Evolutionary conservation across 2,329 filamentous ascomycete genomes (phyloP).

Genomic region (Chrysosporium keratinophilum): DNA sequence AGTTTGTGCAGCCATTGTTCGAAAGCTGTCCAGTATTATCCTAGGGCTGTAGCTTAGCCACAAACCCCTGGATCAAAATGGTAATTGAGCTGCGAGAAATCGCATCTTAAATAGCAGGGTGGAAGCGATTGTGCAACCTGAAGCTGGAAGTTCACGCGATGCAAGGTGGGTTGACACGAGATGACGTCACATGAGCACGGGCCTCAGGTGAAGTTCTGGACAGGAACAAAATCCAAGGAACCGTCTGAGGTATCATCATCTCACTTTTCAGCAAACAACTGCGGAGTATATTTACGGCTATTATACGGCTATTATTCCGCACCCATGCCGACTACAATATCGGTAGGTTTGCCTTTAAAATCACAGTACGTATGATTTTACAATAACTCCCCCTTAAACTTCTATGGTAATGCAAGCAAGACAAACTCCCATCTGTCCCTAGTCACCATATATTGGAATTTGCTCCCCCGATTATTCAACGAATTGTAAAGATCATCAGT

Average conservation of each 20-base stretch:
- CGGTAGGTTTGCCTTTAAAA: too few relatives aligned
- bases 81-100: neutral
- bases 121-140: neutral
- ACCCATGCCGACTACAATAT: too few relatives aligned
- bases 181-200: neutral
- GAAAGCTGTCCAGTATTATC: neutral
- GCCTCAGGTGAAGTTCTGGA: neutral
- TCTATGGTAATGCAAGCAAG: too few relatives aligned
- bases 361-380: too few relatives aligned
- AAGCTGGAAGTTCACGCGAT: neutral
- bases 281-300: too few relatives aligned
- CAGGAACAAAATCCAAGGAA: slow-evolving; percentile 1
- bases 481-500: neutral
- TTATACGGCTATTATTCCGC: too few relatives aligned
- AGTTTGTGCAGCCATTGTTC: neutral
- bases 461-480: too few relatives aligned
- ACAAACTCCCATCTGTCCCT: too few relatives aligned
- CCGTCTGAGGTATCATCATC: too few relatives aligned
- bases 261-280: too few relatives aligned
- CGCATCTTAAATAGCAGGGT: neutral
- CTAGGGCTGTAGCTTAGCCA: neutral
- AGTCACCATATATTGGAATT: too few relatives aligned
- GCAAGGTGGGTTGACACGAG: neutral
- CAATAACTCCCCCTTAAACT: too few relatives aligned
- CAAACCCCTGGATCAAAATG: neutral